Conservation (phyloP, 1,139 yeast species). For the Blastobotrys arbuscula region DNA sequence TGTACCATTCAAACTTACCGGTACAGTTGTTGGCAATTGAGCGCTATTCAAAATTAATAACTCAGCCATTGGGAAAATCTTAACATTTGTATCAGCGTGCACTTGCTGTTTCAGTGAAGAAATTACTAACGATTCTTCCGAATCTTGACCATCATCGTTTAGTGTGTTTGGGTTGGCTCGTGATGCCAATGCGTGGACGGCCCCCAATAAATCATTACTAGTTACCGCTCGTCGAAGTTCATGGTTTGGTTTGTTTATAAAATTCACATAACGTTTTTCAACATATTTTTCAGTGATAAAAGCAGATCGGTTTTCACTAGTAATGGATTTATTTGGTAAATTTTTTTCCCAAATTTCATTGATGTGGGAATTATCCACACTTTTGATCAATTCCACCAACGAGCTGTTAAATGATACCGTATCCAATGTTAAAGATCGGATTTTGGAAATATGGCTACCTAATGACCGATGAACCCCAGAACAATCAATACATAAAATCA, state of each 20-base stretch:
- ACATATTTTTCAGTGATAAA: constrained; percentile 40
- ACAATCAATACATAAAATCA: constrained; percentile 76
- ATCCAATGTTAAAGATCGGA: constrained; percentile 79
- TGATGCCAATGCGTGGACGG: constrained; percentile 37
- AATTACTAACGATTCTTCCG: constrained; percentile 27
- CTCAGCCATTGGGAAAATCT: constrained; percentile 64
- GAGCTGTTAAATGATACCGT: constrained; percentile 55
- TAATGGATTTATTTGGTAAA: constrained; percentile 39
- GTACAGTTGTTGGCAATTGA: constrained; percentile 26
- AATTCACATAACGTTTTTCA: constrained; percentile 35
- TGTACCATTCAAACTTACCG: constrained; percentile 14
- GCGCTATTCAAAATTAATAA: constrained; percentile 64
- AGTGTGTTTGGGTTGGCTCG: constrained; percentile 37
- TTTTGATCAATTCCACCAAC: constrained; percentile 51
- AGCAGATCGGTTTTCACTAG: constrained; percentile 33
- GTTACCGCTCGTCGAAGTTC: constrained; percentile 34
- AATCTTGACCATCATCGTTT: constrained; percentile 7
- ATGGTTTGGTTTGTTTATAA: constrained; percentile 34
- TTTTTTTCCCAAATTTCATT: constrained; percentile 51
- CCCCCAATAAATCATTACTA: constrained; percentile 30
- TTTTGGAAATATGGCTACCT: constrained; percentile 67
- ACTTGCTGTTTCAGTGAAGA: constrained; percentile 25
- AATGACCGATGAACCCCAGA: constrained; percentile 71
- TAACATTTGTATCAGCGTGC: constrained; percentile 23
- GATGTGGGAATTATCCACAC: constrained; percentile 62